Evolutionary conservation across 345 rosid genomes (phyloP), one percentile per base, ranked within the genome.

Genomic region (Moricandia moricandioides): DNA sequence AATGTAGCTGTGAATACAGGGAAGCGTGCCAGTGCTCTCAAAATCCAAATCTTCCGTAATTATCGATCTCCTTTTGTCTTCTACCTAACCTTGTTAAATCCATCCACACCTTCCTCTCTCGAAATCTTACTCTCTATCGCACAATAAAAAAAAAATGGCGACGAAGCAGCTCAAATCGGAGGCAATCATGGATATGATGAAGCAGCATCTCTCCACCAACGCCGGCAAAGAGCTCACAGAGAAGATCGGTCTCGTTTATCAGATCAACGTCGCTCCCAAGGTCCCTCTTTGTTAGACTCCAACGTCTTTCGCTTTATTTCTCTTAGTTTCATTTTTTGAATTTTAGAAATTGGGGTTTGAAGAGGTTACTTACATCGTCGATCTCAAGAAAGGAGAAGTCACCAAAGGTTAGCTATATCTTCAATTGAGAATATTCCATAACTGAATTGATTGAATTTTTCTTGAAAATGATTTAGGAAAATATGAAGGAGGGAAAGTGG

Each of bases 301-400:
- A 1, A 61, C 27, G 7, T 55, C 4, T 14, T 14, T 67, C 43
- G 8, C 3, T 7, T 17, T 30, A 39, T 3, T 10, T 72, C 3
- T 54, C 8, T 47, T 40, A 29, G 10, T 39, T 21, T 39, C 1
- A 0, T 43, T 33, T 10, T 12, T 4, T 7, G 35, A 51, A 33
- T 65, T 37, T 61, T 78, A 95, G 99, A 95, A 90, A 92, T 77
- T 95, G 78, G 99, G 99, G 67, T 62, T 88, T 45, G 85, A 92
- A 63, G 97, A 95, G 85, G 96, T 90, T 71, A 68, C 80, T 57
- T 90, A 76, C 75, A 75, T 86, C 70, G 85, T 94, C 49, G 89
- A 94, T 89, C 92, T 94, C 70, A 94, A 94, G 89, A 89, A 88
- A 84, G 98, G 98, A 65, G 84, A 88, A 72, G 91, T 91, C 12